Conservation (phyloP, 2,329 filamentous ascomycete genomes). For the Pestalotiopsis sp. region DNA sequence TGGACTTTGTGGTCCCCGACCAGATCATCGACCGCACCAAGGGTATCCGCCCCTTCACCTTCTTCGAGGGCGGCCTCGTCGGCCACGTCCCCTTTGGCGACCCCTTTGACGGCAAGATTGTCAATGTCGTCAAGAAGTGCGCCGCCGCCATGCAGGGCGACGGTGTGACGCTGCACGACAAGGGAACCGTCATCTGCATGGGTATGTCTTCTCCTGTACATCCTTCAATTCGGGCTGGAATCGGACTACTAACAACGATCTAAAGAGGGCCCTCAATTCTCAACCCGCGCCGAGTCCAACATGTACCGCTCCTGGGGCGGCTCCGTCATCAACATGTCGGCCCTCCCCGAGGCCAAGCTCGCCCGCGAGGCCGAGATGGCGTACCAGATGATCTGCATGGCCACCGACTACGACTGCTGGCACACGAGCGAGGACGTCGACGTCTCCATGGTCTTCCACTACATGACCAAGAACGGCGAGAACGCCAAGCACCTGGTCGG, state of each 20-base stretch:
- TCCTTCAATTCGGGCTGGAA: not conserved
- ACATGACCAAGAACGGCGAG: conserved; percentile 90
- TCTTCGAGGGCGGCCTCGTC: conserved; percentile 90
- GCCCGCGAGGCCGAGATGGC: conserved; percentile 94
- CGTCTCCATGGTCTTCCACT: conserved; percentile 94
- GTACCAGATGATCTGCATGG: conserved; percentile 99
- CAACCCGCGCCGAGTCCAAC: conserved; percentile 91
- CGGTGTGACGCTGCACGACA: conserved; percentile 80
- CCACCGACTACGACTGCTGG: conserved; percentile 99
- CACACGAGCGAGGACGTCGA: conserved; percentile 81
- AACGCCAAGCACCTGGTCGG: conserved; percentile 87
- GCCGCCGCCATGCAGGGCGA: conserved; percentile 78
- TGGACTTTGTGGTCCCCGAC: conserved; percentile 95
- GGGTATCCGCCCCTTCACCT: conserved; percentile 91
- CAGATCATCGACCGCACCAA: conserved; percentile 98
- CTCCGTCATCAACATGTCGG: conserved; percentile 97
- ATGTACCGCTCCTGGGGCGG: conserved; percentile 95
- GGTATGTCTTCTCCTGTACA: conserved; percentile 51
- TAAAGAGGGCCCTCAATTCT: conserved; percentile 95
- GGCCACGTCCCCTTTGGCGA: conserved; percentile 95
- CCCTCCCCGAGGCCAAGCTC: conserved; percentile 92
- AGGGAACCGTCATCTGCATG: conserved; percentile 90
- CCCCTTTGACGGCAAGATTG: conserved; percentile 83
- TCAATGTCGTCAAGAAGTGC: conserved; percentile 76
- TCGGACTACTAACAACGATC: not conserved